Evolutionary conservation across 1,284 basidiomycete species (phyloP), one percentile per base, ranked within the genome.

Genomic region (Vanrija humicola): DNA sequence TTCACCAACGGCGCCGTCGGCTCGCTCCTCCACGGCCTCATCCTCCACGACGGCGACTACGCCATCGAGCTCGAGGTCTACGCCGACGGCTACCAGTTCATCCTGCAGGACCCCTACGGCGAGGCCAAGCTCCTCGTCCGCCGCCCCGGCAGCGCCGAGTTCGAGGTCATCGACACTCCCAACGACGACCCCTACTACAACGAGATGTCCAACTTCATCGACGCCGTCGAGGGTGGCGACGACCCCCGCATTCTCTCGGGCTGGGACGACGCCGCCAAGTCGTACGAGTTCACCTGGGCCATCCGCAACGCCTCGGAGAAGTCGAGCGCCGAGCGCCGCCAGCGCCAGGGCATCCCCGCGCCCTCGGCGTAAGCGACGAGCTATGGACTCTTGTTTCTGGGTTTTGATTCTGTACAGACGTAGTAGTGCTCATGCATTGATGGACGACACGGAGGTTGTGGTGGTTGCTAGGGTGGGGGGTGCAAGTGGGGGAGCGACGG

Each of bases 211-310:
- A 68, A 69, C 40, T 77, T 79, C 55, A 66, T 79, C 56, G 73
- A 77, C 50, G 69, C 70, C 1, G 67, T 74, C 55, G 74, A 76
- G 45, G 62, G 64, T 46, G 56, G 74, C 40, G 63, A 64, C 10
- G 59, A 68, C 29, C 64, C 68, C 19, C 54, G 62, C 14, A 72
- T 79, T 48, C 61, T 78, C 14, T 74, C 71, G 1, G 58, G 58
- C 7, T 79, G 73, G 64, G 70, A 71, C 84, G 91, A 95, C 77
- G 90, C 90, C 16, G 86, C 86, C 64, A 86, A 84, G 78, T 87
- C 89, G 2, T 95, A 95, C 65, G 86, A 92, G 69, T 58, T 74
- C 43, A 74, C 72, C 8, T 73, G 71, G 68, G 66, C 63, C 3
- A 66, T 74, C 42, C 56, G 71, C 38, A 59, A 61, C 6, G 59